Base-by-base conservation (phyloP, 1,284 basidiomycete species). In the Microbotryum silenes-acaulis region DNA sequence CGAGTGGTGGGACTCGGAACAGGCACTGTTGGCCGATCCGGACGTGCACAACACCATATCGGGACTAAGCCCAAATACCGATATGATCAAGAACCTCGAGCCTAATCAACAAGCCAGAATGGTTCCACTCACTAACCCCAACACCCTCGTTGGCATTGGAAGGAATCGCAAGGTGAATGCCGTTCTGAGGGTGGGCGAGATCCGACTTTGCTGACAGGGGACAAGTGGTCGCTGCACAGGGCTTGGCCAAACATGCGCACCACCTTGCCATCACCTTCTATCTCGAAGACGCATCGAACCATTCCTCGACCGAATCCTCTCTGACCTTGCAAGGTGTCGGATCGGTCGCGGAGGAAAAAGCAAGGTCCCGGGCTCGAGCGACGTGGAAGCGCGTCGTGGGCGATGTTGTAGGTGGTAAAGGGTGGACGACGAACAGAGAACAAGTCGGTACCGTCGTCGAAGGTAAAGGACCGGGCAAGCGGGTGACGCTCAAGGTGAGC, bases 231-330 rank as follows among this genome's bases (percentile, higher is more conserved):
- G 12, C 2, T 42, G 6, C 10, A 44, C 42, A 63, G 65, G 77
- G 80, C 58, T 77, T 49, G 70, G 79, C 85, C 60, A 83, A 86
- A 68, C 83, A 81, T 54, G 85, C 86, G 49, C 80, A 78, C 55
- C 87, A 83, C 71, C 79, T 90, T 23, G 85, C 84, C 14, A 78
- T 89, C 60, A 88, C 86, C 0, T 89, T 87, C 72, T 84, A 87
- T 75, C 87, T 90, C 72, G 82, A 81, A 7, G 85, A 87, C 67
- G 81, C 48, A 2, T 49, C 62, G 3, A 18, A 42, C 14, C 37
- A 14, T 3, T 42, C 37, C 4, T 42, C 37, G 37, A 6, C 10
- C 37, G 37, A 42, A 18, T 18, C 48, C 47, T 33, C 47, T 37
- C 10, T 57, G 51, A n/a, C 29, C 29, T 48, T 47, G n/a, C 23